phyloP scores from a whole-genome alignment of 768 basidiomycete genomes.

The Thelephora aurantiotincta region DNA sequence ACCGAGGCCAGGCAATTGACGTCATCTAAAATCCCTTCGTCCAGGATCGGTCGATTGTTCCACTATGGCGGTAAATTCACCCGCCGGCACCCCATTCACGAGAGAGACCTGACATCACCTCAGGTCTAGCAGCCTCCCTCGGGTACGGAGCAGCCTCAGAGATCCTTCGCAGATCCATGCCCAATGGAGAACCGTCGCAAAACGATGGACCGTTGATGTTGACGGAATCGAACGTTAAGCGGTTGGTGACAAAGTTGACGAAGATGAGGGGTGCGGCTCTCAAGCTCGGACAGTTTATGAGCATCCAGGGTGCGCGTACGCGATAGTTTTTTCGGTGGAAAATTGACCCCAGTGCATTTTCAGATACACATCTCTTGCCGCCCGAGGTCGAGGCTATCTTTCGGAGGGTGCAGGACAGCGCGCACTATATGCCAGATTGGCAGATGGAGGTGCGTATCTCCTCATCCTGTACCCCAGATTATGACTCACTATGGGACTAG shows the following conservation, averaged over 20 bases:
- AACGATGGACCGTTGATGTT: slow-evolving; percentile 45
- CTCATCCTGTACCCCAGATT: neutral
- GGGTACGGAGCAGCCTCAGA: slow-evolving; percentile 85
- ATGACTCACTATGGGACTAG: slow-evolving; percentile 14
- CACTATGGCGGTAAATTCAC: slow-evolving; percentile 71
- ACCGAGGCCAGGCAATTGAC: slow-evolving; percentile 26
- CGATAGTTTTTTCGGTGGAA: neutral
- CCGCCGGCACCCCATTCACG: neutral
- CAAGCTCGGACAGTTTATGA: slow-evolving; percentile 94
- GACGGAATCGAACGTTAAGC: slow-evolving; percentile 81
- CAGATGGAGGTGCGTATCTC: slow-evolving; percentile 70
- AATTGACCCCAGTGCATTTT: neutral
- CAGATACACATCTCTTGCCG: slow-evolving; percentile 86
- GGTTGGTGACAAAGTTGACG: slow-evolving; percentile 84
- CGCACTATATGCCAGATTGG: slow-evolving; percentile 98
- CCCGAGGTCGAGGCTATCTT: slow-evolving; percentile 82
- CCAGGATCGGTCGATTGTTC: slow-evolving; percentile 75
- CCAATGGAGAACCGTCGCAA: slow-evolving; percentile 15
- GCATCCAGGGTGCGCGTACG: slow-evolving; percentile 63
- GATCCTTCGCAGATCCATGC: slow-evolving; percentile 54
- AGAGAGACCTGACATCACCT: neutral
- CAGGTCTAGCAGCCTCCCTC: slow-evolving; percentile 84
- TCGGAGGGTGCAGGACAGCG: slow-evolving; percentile 82
- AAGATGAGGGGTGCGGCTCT: slow-evolving; percentile 95
- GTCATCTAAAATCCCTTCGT: slow-evolving; percentile 85